Evolutionary conservation across 495 filamentous ascomycete genomes (phyloP).

Genomic region (Sordaria brevicollis): DNA sequence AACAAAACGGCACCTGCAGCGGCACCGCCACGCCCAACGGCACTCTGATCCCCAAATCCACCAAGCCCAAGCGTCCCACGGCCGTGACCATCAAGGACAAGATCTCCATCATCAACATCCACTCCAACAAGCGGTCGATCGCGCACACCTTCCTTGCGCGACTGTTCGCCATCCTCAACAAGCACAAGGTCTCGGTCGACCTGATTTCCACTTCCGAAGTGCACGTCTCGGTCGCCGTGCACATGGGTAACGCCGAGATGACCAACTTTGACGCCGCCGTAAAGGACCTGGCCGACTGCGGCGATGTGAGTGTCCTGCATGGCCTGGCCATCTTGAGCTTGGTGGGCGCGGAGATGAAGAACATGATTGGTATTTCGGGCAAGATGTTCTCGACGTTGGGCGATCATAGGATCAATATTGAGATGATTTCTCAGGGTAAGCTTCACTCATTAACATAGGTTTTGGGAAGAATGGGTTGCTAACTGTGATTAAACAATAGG

Average conservation of each 20-base stretch:
- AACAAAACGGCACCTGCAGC: neutral
- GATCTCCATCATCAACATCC: constrained; percentile 88
- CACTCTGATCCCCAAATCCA: constrained; percentile 32
- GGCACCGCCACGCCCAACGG: neutral
- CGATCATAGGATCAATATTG: constrained; percentile 81
- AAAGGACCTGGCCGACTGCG: constrained; percentile 62
- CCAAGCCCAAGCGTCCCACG: constrained; percentile 51
- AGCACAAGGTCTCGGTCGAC: constrained; percentile 73
- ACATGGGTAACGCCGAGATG: constrained; percentile 59
- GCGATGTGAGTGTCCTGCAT: constrained; percentile 72
- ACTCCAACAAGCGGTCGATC: constrained; percentile 70
- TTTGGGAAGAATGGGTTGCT: neutral
- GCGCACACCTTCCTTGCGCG: constrained; percentile 84
- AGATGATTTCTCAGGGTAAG: constrained; percentile 96
- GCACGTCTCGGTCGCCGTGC: constrained; percentile 90
- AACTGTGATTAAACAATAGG: constrained; percentile 37
- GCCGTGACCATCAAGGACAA: constrained; percentile 93
- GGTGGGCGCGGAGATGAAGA: constrained; percentile 90
- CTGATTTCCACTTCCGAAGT: constrained; percentile 91
- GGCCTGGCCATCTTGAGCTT: constrained; percentile 88
- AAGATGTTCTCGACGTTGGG: constrained; percentile 84
- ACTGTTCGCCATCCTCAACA: constrained; percentile 79
- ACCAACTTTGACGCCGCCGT: constrained; percentile 55
- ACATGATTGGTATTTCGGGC: constrained; percentile 83
- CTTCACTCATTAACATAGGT: too few relatives aligned